Percentiles rank a stretch among this genome's conserved stretches.
Conservation (phyloP, 73 alveolate genomes). For the Paramecium sexaurelia region DNA sequence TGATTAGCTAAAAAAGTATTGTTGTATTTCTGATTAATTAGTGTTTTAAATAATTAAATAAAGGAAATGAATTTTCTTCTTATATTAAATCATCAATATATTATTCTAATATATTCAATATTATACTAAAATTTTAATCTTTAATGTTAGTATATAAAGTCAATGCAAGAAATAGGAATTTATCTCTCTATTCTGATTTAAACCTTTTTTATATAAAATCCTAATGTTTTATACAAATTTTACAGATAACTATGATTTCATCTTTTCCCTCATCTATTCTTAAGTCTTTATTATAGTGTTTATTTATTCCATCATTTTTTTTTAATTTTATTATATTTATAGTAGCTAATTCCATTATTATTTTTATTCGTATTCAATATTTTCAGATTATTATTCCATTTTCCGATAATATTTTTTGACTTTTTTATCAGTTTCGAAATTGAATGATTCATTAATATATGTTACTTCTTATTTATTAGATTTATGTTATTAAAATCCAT, state of each 20-base stretch:
- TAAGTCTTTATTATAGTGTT: neutral
- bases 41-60: neutral
- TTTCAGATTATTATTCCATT: neutral
- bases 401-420: neutral
- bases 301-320: neutral
- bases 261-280: neutral
- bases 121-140: neutral
- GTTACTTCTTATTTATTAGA: neutral
- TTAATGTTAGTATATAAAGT: neutral
- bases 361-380: neutral
- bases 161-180: neutral
- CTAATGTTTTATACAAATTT: neutral
- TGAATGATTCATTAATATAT: neutral
- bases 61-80: neutral
- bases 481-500: neutral
- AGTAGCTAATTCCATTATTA: neutral
- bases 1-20: neutral
- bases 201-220: neutral
- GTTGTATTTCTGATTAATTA: neutral
- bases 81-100: neutral
- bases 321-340: neutral
- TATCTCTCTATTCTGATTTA: neutral
- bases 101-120: neutral
- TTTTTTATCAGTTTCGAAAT: neutral
- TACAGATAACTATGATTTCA: neutral